Evolutionary conservation across 2,329 filamentous ascomycete genomes (phyloP).

Genomic region (Canariomyces notabilis): DNA sequence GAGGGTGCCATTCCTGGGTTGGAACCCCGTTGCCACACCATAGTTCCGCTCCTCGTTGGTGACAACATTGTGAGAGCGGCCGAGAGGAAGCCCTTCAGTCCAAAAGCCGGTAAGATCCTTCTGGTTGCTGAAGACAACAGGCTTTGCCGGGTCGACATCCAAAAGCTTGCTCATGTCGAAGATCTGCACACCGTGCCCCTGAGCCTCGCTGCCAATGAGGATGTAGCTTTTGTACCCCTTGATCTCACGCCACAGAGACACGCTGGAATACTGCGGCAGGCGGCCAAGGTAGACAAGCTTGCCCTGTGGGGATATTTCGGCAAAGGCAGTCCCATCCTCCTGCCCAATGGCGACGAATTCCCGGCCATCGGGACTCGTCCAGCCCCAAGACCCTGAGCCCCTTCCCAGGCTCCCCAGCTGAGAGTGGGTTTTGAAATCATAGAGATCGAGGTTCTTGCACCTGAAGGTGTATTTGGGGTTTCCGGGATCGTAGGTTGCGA

Average conservation of each 20-base stretch:
- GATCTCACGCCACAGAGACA: slow-evolving; percentile 38
- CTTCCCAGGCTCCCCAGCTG: slow-evolving; percentile 43
- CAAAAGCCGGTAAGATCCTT: slow-evolving; percentile 35
- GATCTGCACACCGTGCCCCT: slow-evolving; percentile 54
- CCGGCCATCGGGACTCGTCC: slow-evolving; percentile 43
- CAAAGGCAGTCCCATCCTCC: slow-evolving; percentile 46
- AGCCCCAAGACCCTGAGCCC: slow-evolving; percentile 42
- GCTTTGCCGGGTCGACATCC: slow-evolving; percentile 37
- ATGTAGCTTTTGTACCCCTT: slow-evolving; percentile 38
- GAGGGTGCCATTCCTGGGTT: slow-evolving; percentile 33
- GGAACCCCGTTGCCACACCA: slow-evolving; percentile 40
- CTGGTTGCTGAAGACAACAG: slow-evolving; percentile 31
- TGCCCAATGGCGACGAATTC: slow-evolving; percentile 47
- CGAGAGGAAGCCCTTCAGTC: slow-evolving; percentile 27
- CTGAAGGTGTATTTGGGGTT: slow-evolving; percentile 44
- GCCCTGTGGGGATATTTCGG: slow-evolving; percentile 41
- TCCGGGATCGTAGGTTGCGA: slow-evolving; percentile 40
- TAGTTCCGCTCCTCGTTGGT: slow-evolving; percentile 45
- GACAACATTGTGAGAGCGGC: slow-evolving; percentile 49
- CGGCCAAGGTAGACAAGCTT: slow-evolving; percentile 43
- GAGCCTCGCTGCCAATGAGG: slow-evolving; percentile 39
- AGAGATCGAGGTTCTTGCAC: slow-evolving; percentile 44
- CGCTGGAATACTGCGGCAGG: slow-evolving; percentile 37
- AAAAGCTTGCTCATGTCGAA: slow-evolving; percentile 57
- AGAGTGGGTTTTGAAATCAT: slow-evolving; percentile 51